phyloP scores from a whole-genome alignment of 371 early-diverging fungal genomes.

The Amoeboaphelidium protococcarum region DNA sequence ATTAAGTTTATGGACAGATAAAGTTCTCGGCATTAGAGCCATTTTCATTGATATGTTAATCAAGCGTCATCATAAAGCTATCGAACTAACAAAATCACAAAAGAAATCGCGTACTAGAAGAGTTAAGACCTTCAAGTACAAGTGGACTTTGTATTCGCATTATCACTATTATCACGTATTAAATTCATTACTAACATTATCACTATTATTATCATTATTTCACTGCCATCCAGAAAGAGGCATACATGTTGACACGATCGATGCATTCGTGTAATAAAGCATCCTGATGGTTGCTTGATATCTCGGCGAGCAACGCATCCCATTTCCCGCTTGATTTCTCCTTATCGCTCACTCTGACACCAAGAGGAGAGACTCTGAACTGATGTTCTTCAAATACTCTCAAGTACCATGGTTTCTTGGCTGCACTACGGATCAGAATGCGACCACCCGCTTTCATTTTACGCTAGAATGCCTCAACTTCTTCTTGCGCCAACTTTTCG shows the following conservation, averaged over 20 bases:
- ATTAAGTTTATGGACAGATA: too few relatives aligned
- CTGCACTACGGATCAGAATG: conserved; percentile 52
- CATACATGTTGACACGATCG: conserved; percentile 66
- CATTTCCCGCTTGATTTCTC: background rate
- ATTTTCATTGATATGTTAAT: too few relatives aligned
- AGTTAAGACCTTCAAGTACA: too few relatives aligned
- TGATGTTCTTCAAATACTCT: conserved; percentile 31
- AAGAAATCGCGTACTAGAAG: too few relatives aligned
- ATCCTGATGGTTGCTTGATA: background rate
- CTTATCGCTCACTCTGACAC: conserved; percentile 30
- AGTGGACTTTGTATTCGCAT: too few relatives aligned
- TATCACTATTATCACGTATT: too few relatives aligned
- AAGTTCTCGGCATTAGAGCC: too few relatives aligned
- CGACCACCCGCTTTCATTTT: conserved; percentile 31
- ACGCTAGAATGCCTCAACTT: conserved; percentile 32
- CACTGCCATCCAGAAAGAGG: conserved; percentile 20
- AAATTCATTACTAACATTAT: too few relatives aligned
- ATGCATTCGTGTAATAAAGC: conserved; percentile 13
- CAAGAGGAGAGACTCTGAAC: conserved; percentile 32
- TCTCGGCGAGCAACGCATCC: background rate
- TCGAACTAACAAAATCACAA: too few relatives aligned
- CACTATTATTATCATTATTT: background rate
- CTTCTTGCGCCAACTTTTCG: conserved; percentile 25
- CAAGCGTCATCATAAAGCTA: too few relatives aligned
- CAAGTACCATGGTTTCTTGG: conserved; percentile 56